phyloP scores from a whole-genome alignment of 2,329 filamentous ascomycete species.

The Pestalotiopsis sp. region DNA sequence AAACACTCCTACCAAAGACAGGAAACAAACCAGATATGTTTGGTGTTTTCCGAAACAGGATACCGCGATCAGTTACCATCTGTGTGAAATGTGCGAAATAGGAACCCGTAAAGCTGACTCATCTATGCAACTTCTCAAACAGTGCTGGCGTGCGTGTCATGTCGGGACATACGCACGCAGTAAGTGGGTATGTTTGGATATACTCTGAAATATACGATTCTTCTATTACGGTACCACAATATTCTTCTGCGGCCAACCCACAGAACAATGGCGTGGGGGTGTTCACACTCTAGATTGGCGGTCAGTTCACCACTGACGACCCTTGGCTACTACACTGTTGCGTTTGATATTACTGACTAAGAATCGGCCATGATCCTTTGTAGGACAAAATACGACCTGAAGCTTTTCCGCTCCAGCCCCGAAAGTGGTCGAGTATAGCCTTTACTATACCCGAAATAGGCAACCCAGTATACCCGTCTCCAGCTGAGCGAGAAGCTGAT shows the following conservation, averaged over 20 bases:
- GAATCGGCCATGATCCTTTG: not conserved
- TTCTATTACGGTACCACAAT: not conserved
- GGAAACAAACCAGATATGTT: not conserved
- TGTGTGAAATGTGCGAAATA: not conserved
- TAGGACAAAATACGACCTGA: not conserved
- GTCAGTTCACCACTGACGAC: not conserved
- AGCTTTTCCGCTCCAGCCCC: not conserved
- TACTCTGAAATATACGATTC: not conserved
- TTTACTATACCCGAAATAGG: not conserved
- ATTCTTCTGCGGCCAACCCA: not conserved
- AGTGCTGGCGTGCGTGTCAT: not conserved
- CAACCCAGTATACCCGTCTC: constrained; percentile 1
- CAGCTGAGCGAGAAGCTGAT: not conserved
- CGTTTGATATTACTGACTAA: not conserved
- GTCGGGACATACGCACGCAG: not conserved
- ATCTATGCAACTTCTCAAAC: not conserved
- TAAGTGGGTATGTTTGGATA: not conserved
- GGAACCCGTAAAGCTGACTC: not conserved
- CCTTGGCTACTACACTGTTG: not conserved
- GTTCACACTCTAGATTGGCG: not conserved
- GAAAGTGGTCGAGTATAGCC: not conserved
- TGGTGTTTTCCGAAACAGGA: not conserved
- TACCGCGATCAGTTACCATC: not conserved
- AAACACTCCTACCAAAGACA: not conserved
- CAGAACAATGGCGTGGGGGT: not conserved